Evolutionary conservation across 2,329 filamentous ascomycete species (phyloP).

Genomic region (Ceratocystis eucalypticola): DNA sequence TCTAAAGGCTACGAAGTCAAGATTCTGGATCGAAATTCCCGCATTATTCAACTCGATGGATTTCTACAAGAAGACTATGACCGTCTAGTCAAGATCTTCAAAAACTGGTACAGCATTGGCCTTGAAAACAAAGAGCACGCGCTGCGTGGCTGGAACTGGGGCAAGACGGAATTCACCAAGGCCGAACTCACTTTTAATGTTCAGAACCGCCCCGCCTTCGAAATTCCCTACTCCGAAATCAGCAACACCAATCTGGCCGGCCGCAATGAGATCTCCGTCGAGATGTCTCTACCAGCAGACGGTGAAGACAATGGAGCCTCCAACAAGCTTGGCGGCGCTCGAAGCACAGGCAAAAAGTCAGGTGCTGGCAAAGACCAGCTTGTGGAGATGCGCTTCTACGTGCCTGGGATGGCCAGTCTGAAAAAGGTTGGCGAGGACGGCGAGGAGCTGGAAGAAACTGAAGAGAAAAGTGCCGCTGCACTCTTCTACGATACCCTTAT

Average conservation of each 20-base stretch:
- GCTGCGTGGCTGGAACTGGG: constrained; percentile 97
- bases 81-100: constrained; percentile 81
- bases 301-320: constrained; percentile 60
- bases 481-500: constrained; percentile 98
- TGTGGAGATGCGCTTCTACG: constrained; percentile 98
- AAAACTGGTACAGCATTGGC: constrained; percentile 92
- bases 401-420: constrained; percentile 76
- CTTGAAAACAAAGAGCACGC: constrained; percentile 90
- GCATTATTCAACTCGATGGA: constrained; percentile 84
- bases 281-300: constrained; percentile 68
- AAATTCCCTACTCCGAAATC: constrained; percentile 93
- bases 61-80: constrained; percentile 94
- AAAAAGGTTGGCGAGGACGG: constrained; percentile 46
- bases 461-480: constrained; percentile 89
- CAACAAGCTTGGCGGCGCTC: constrained; percentile 53
- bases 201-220: constrained; percentile 89
- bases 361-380: constrained; percentile 82
- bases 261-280: constrained; percentile 93
- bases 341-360: constrained; percentile 71
- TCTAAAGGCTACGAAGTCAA: constrained; percentile 89
- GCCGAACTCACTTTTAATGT: constrained; percentile 93
- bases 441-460: constrained; percentile 54
- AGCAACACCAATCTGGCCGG: constrained; percentile 95
- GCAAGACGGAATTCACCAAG: constrained; percentile 92
- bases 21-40: constrained; percentile 70